phyloP scores from a whole-genome alignment of 495 filamentous ascomycete genomes.

The Trichocladium uniseriatum region DNA sequence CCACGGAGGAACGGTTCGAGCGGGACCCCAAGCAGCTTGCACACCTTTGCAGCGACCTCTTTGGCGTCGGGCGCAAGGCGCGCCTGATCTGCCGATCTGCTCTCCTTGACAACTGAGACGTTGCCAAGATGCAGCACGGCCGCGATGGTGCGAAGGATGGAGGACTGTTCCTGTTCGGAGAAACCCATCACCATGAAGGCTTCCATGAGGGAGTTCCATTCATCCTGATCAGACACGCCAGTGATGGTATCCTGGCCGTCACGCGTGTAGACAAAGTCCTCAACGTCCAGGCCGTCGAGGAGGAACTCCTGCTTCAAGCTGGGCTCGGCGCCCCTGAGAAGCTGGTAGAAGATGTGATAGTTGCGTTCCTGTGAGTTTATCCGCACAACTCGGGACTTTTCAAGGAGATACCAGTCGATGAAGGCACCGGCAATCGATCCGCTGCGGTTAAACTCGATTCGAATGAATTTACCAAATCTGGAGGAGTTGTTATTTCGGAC shows the following conservation, averaged over 20 bases:
- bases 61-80: slow-evolving; percentile 64
- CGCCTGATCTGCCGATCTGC: slow-evolving; percentile 82
- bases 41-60: slow-evolving; percentile 63
- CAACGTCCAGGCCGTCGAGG: slow-evolving; percentile 58
- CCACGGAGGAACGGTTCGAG: slow-evolving; percentile 78
- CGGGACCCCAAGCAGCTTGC: slow-evolving; percentile 74
- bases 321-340: slow-evolving; percentile 71
- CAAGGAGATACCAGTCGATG: slow-evolving; percentile 97
- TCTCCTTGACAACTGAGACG: slow-evolving; percentile 79
- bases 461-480: slow-evolving; percentile 97
- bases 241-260: slow-evolving; percentile 84
- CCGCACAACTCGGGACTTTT: slow-evolving; percentile 91
- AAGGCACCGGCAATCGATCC: slow-evolving; percentile 93
- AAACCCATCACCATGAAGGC: slow-evolving; percentile 95
- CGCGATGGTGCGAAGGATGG: slow-evolving; percentile 79
- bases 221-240: slow-evolving; percentile 83
- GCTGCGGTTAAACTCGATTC: slow-evolving; percentile 85
- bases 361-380: slow-evolving; percentile 82
- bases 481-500: slow-evolving; percentile 98
- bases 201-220: slow-evolving; percentile 84
- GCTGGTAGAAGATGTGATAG: slow-evolving; percentile 97
- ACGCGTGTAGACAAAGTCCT: slow-evolving; percentile 85
- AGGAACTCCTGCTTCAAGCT: slow-evolving; percentile 66
- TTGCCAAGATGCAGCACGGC: slow-evolving; percentile 93
- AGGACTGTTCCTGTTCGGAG: slow-evolving; percentile 69